phyloP scores from a whole-genome alignment of 495 filamentous ascomycete species.

The Aspergillus coremiiformis region DNA sequence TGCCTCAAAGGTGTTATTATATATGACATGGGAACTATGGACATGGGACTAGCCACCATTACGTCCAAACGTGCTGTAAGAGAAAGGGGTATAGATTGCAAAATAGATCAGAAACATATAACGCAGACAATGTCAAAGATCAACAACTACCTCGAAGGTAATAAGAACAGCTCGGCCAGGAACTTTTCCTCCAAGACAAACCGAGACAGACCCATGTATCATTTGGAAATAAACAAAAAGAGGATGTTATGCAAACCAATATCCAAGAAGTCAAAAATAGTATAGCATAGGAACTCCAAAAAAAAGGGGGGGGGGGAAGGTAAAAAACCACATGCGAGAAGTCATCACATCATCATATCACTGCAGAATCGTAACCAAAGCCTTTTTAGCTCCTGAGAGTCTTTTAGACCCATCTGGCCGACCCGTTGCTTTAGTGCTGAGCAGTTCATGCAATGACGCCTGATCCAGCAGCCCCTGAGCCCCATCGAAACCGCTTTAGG shows the following conservation, averaged over 20 bases:
- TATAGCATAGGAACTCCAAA: neutral
- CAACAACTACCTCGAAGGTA: neutral
- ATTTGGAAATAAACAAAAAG: neutral
- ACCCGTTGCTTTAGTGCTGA: neutral
- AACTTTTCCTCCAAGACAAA: neutral
- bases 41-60: neutral
- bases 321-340: neutral
- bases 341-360: neutral
- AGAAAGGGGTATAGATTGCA: constrained; percentile 3
- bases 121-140: neutral
- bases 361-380: neutral
- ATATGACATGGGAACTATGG: neutral
- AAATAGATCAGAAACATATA: neutral
- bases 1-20: neutral
- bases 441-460: constrained; percentile 25
- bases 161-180: neutral
- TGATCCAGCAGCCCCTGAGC: constrained; percentile 31
- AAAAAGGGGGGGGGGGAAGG: neutral
- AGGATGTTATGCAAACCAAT: neutral
- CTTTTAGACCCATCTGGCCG: neutral
- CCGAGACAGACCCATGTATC: neutral
- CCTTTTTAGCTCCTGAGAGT: neutral
- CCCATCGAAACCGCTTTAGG: constrained; percentile 39
- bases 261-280: neutral
- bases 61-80: neutral